phyloP scores from a whole-genome alignment of 176 grass and related monocot genomes.

The Carex parvula region DNA sequence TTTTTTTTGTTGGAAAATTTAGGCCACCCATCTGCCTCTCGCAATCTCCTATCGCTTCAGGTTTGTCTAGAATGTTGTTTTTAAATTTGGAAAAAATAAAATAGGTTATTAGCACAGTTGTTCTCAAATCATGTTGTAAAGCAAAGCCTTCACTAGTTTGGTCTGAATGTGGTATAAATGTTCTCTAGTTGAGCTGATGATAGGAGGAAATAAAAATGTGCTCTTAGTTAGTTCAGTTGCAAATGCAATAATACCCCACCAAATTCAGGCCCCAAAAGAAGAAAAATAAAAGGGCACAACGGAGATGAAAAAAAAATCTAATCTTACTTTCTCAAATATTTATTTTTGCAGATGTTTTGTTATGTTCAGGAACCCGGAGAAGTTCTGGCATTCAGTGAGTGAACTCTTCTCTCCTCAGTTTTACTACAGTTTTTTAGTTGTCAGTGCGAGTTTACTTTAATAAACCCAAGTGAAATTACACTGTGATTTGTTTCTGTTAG shows the following conservation, averaged over 20 bases:
- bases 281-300: not conserved
- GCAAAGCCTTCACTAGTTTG: no score
- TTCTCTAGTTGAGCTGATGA: no score
- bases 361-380: not conserved
- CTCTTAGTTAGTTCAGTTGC: not conserved
- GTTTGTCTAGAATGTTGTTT: no score
- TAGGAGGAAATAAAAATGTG: no score
- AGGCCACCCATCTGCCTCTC: no score
- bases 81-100: no score
- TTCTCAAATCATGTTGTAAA: no score
- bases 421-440: no score
- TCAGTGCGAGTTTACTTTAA: not conserved
- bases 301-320: not conserved
- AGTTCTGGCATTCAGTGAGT: slow-evolving; percentile 8
- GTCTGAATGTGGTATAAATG: no score
- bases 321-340: not conserved
- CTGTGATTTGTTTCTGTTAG: slow-evolving; percentile 38
- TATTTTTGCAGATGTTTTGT: slow-evolving; percentile 7
- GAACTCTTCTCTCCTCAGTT: not conserved
- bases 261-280: not conserved
- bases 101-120: no score
- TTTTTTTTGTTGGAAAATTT: no score
- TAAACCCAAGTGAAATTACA: not conserved
- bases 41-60: no score
- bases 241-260: not conserved